phyloP scores from a whole-genome alignment of 768 basidiomycete genomes.

The Mycena vitilis region DNA sequence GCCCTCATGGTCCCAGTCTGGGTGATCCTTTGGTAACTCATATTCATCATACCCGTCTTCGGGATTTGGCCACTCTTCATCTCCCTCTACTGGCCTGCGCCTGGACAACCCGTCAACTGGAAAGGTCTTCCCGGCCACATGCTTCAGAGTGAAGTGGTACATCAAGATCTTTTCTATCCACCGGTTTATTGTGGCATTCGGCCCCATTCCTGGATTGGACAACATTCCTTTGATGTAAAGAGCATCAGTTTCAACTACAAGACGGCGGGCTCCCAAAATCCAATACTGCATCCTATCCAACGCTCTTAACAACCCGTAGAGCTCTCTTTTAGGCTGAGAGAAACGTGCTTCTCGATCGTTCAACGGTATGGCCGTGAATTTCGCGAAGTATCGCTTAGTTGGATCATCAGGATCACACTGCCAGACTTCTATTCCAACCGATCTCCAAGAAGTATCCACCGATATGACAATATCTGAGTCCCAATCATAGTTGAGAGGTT shows the following conservation, averaged over 20 bases:
- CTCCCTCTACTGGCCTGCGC: constrained; percentile 25
- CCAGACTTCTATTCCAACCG: constrained; percentile 51
- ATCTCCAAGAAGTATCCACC: constrained; percentile 51
- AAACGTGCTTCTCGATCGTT: constrained; percentile 47
- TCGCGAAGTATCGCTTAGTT: constrained; percentile 38
- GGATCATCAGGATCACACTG: constrained; percentile 43
- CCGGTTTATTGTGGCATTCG: constrained; percentile 35
- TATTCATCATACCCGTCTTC: background rate
- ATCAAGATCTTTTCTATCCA: constrained; percentile 33
- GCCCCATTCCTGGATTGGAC: constrained; percentile 27
- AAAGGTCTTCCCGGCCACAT: background rate
- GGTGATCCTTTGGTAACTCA: background rate
- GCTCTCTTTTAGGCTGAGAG: constrained; percentile 55
- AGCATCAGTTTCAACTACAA: constrained; percentile 33
- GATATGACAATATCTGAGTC: constrained; percentile 44
- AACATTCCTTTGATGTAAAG: constrained; percentile 35
- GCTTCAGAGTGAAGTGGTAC: background rate
- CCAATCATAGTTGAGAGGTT: constrained; percentile 47
- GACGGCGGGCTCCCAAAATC: constrained; percentile 39
- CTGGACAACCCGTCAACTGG: constrained; percentile 46
- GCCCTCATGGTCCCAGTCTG: constrained; percentile 2
- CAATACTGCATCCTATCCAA: constrained; percentile 34
- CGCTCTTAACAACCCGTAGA: constrained; percentile 48
- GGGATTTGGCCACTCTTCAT: constrained; percentile 11
- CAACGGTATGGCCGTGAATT: constrained; percentile 53